phyloP scores from a whole-genome alignment of 148 eudicot species.

The Chenopodium quinoa region DNA sequence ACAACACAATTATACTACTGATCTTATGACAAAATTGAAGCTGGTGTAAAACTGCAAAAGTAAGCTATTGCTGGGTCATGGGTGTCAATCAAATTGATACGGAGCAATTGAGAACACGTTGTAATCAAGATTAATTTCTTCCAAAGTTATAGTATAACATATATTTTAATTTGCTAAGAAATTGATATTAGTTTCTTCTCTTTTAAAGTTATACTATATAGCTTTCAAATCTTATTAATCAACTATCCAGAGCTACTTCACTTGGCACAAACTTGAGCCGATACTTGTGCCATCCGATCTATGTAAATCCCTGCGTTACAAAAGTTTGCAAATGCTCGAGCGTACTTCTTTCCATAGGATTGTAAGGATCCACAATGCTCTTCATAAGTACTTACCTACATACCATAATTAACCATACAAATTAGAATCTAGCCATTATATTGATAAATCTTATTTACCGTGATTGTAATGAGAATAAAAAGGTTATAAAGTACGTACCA shows the following conservation, averaged over 20 bases:
- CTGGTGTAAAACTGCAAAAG: no score
- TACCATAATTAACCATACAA: not conserved
- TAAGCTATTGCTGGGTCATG: no score
- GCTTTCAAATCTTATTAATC: not conserved
- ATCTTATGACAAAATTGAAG: no score
- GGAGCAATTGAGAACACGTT: not conserved
- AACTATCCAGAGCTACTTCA: not conserved
- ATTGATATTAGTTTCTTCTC: not conserved
- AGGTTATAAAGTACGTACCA: constrained; percentile 13
- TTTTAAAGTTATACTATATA: not conserved
- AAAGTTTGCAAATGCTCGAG: constrained; percentile 32
- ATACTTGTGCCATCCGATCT: constrained; percentile 24
- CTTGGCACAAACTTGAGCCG: constrained; percentile 20
- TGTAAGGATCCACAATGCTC: constrained; percentile 26
- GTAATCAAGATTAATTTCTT: not conserved
- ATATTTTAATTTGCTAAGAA: not conserved
- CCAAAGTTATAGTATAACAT: not conserved
- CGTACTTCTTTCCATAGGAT: constrained; percentile 36
- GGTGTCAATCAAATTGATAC: not conserved
- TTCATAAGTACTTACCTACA: constrained; percentile 31
- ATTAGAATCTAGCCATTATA: no score
- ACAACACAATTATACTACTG: no score
- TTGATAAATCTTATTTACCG: no score
- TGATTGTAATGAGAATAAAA: not conserved
- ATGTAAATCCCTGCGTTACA: constrained; percentile 32